phyloP scores from a whole-genome alignment of 1,284 basidiomycete species.

The Dichomitus squalens region DNA sequence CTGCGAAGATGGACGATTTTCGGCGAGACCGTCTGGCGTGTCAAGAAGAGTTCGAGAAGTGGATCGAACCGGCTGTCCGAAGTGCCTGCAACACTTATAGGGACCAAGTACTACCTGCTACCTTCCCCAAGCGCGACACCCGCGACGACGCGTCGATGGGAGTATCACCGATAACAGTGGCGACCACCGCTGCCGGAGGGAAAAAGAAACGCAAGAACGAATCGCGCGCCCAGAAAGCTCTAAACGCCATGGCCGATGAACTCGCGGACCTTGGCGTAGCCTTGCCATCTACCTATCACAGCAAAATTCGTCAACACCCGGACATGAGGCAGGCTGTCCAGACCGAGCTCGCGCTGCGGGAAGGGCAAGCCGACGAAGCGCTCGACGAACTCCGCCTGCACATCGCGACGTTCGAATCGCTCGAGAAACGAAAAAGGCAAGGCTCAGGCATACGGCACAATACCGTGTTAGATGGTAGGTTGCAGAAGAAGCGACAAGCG shows the following conservation, averaged over 20 bases:
- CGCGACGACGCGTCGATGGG: neutral
- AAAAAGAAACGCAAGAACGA: neutral
- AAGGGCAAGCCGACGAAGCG: constrained; percentile 3
- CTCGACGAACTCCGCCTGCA: constrained; percentile 3
- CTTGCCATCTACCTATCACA: neutral
- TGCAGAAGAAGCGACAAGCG: neutral
- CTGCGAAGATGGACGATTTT: too few relatives aligned
- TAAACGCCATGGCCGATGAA: neutral
- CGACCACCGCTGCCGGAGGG: too few relatives aligned
- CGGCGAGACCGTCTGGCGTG: too few relatives aligned
- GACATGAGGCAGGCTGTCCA: neutral
- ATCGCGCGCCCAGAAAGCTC: neutral
- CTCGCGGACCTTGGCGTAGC: neutral
- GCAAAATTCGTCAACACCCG: neutral
- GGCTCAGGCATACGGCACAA: neutral
- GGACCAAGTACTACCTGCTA: neutral
- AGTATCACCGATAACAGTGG: too few relatives aligned
- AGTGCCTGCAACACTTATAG: too few relatives aligned
- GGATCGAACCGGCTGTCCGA: too few relatives aligned
- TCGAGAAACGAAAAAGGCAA: neutral
- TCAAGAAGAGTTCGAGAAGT: too few relatives aligned
- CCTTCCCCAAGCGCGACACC: constrained; percentile 10
- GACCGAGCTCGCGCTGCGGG: neutral
- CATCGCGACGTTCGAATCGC: neutral
- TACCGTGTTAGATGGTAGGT: neutral